phyloP scores from a whole-genome alignment of 768 basidiomycete species.

The Dacryopinax spathularia region DNA sequence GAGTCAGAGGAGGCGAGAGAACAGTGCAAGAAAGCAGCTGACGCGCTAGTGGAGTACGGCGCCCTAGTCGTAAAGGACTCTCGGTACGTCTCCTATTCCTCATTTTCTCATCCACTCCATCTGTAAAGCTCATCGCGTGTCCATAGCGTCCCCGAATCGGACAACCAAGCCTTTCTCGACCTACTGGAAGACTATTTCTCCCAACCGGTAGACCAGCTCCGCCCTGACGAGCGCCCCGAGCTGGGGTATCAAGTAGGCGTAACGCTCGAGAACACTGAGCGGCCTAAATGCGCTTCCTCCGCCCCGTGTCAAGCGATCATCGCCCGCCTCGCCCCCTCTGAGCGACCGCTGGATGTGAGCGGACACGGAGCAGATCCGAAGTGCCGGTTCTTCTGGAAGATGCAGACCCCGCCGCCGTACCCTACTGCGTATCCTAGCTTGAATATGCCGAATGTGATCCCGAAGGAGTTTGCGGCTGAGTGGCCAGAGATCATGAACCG shows the following conservation, averaged over 20 bases:
- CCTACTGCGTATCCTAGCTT: conserved; percentile 60
- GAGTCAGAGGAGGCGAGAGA: conserved; percentile 35
- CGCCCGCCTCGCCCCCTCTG: conserved; percentile 52
- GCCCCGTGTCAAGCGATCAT: conserved; percentile 75
- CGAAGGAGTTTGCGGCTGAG: conserved; percentile 42
- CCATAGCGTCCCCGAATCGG: conserved; percentile 64
- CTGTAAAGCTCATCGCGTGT: no score
- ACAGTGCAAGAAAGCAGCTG: conserved; percentile 66
- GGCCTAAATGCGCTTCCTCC: conserved; percentile 70
- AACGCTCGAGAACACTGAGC: conserved; percentile 93
- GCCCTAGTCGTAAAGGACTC: conserved; percentile 78
- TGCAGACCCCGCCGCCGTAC: conserved; percentile 61
- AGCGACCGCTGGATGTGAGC: conserved; percentile 62
- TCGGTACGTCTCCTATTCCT: no score
- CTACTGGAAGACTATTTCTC: conserved; percentile 88
- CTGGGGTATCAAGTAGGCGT: conserved; percentile 85
- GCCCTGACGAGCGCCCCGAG: conserved; percentile 69
- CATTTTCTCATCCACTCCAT: no score
- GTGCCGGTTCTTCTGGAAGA: conserved; percentile 85
- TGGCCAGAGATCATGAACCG: conserved; percentile 68
- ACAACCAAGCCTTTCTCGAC: conserved; percentile 74
- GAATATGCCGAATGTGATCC: conserved; percentile 72
- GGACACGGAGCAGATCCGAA: conserved; percentile 69
- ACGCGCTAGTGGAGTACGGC: conserved; percentile 69
- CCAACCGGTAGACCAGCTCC: conserved; percentile 46